Conservation (phyloP, 345 rosid genomes). For the Heritiera fomes region DNA sequence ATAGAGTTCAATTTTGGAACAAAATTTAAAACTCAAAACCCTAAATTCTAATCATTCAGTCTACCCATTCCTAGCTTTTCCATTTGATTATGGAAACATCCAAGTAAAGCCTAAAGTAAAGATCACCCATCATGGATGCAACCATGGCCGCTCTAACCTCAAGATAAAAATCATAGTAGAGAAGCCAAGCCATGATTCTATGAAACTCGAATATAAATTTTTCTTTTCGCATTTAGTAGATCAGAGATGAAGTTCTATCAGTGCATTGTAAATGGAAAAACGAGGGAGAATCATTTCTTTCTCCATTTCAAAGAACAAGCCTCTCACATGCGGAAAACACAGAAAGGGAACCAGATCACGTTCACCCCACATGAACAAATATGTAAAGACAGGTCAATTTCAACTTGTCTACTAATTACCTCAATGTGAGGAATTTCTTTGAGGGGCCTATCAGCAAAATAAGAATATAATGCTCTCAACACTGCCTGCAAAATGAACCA, state of each 20-base stretch:
- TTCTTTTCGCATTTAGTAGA: neutral
- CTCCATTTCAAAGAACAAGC: neutral
- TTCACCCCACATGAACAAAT: neutral
- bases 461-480: constrained; percentile 96
- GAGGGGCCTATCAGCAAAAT: constrained; percentile 97
- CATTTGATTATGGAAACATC: neutral
- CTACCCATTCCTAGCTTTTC: neutral
- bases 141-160: neutral
- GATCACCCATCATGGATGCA: neutral
- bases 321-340: neutral
- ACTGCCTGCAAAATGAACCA: constrained; percentile 68
- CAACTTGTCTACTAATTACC: constrained; percentile 43
- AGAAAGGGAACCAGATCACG: neutral
- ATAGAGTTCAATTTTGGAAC: neutral
- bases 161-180: neutral
- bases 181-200: neutral
- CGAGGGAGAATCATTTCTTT: neutral
- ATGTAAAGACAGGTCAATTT: neutral
- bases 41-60: neutral
- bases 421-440: constrained; percentile 96
- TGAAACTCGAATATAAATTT: neutral
- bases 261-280: neutral
- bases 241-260: neutral
- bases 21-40: neutral
- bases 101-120: neutral